A percentile compares a stretch with the other conserved stretches of the same genome.
Conservation (phyloP, 164 flowering plant species). For the Macadamia tetraphylla region DNA sequence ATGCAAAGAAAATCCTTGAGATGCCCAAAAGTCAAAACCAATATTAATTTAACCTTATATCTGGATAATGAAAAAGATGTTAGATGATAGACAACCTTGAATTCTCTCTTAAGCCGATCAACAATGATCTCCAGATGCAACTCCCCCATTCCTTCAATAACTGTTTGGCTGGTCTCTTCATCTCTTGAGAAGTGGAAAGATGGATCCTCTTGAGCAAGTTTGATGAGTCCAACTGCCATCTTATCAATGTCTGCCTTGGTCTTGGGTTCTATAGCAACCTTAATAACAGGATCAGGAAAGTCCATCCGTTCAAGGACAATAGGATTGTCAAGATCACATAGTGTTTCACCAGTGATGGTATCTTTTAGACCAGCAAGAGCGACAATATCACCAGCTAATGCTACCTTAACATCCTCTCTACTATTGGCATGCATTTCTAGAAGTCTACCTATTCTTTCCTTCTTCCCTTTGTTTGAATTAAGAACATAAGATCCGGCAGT, state of each 20-base stretch:
- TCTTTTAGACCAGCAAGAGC: constrained; percentile 96
- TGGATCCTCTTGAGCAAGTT: constrained; percentile 97
- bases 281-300: constrained; percentile 97
- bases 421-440: constrained; percentile 98
- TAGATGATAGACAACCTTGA: constrained; percentile 46
- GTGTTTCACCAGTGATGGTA: constrained; percentile 91
- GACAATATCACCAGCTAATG: constrained; percentile 83
- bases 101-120: constrained; percentile 92
- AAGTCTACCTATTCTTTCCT: constrained; percentile 91
- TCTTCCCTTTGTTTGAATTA: constrained; percentile 91
- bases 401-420: constrained; percentile 79
- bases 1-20: too few species aligned
- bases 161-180: constrained; percentile 89
- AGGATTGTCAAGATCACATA: constrained; percentile 73
- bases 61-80: not conserved
- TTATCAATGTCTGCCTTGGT: constrained; percentile 94
- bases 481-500: constrained; percentile 78
- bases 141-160: constrained; percentile 99
- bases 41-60: not conserved
- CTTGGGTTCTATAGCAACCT: constrained; percentile 97
- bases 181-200: constrained; percentile 98
- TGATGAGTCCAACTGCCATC: constrained; percentile 79
- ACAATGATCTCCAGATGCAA: constrained; percentile 97
- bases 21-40: too few species aligned
- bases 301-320: constrained; percentile 93